These are phyloP conservation scores for Dactylellina drechsleri DNA, from an alignment of 2,329 filamentous ascomycete species.

Conservation along the genomic window DNA sequence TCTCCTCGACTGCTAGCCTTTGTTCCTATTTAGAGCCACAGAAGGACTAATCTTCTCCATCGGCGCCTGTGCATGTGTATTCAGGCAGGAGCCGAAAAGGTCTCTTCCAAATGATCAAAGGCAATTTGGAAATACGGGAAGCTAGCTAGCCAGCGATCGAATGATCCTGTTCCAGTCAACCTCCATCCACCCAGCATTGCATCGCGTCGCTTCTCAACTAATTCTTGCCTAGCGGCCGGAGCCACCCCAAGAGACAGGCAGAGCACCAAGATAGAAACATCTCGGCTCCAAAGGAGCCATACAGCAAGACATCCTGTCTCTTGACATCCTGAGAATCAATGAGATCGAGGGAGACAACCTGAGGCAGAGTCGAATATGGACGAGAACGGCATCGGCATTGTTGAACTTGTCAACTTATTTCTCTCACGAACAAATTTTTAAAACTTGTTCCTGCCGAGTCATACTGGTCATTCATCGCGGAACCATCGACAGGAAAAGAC, in stretches of 20 bases:
- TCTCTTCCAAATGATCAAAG: no score
- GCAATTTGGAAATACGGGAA: conserved; percentile 23
- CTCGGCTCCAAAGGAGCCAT: conserved; percentile 34
- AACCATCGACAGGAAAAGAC: conserved; percentile 18
- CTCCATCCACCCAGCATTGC: not conserved
- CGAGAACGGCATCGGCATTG: conserved; percentile 12
- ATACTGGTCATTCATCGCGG: conserved; percentile 22
- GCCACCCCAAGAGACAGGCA: conserved; percentile 3
- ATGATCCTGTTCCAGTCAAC: conserved; percentile 16
- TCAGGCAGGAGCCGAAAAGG: no score
- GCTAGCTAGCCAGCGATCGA: conserved; percentile 14
- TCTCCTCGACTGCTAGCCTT: not conserved
- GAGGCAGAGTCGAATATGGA: not conserved
- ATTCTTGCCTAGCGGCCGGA: conserved; percentile 15
- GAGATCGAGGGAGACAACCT: not conserved
- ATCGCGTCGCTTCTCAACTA: not conserved
- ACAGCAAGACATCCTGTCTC: not conserved
- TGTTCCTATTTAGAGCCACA: conserved; percentile 51
- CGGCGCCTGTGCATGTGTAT: no score
- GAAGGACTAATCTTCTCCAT: no score
- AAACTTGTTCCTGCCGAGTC: conserved; percentile 25
- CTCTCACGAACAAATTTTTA: no score
- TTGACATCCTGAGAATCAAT: not conserved
- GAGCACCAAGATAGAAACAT: conserved; percentile 11
- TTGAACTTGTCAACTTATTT: not conserved